Conservation (phyloP, 2,329 filamentous ascomycete species). For the Trichoderma pleuroti region DNA sequence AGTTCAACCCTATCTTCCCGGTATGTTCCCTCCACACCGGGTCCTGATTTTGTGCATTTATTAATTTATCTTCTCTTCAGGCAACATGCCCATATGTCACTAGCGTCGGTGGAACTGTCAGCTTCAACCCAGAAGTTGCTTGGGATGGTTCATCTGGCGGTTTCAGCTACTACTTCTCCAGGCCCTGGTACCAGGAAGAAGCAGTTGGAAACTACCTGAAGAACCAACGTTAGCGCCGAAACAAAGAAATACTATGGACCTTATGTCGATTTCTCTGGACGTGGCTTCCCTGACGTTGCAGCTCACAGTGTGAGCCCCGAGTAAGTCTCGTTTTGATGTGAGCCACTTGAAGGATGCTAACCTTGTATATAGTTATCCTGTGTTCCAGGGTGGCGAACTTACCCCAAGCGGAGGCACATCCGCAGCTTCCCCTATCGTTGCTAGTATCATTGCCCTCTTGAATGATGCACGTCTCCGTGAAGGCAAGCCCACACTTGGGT, state of each 20-base stretch:
- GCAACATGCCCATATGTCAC: constrained; percentile 46
- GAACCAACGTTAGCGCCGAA: constrained; percentile 35
- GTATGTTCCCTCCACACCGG: background rate
- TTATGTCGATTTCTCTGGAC: constrained; percentile 37
- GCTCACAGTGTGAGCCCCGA: constrained; percentile 51
- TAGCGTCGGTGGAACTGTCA: constrained; percentile 49
- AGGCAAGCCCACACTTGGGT: constrained; percentile 45
- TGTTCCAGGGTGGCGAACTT: constrained; percentile 29
- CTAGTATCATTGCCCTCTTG: constrained; percentile 45
- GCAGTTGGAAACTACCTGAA: constrained; percentile 41
- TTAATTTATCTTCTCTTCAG: background rate
- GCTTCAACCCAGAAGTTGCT: constrained; percentile 36
- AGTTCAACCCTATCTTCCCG: constrained; percentile 44
- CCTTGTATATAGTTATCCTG: background rate
- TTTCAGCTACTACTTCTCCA: constrained; percentile 50
- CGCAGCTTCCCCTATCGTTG: constrained; percentile 47
- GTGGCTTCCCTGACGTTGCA: constrained; percentile 45
- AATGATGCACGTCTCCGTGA: constrained; percentile 45
- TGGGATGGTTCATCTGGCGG: constrained; percentile 48
- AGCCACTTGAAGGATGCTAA: background rate
- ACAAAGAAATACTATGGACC: constrained; percentile 41
- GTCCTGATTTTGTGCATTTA: background rate
- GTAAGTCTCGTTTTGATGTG: constrained; percentile 37
- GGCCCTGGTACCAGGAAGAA: constrained; percentile 44
- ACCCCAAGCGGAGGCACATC: constrained; percentile 39